phyloP scores from a whole-genome alignment of 495 filamentous ascomycete genomes.

The Entonaema liquescens region DNA sequence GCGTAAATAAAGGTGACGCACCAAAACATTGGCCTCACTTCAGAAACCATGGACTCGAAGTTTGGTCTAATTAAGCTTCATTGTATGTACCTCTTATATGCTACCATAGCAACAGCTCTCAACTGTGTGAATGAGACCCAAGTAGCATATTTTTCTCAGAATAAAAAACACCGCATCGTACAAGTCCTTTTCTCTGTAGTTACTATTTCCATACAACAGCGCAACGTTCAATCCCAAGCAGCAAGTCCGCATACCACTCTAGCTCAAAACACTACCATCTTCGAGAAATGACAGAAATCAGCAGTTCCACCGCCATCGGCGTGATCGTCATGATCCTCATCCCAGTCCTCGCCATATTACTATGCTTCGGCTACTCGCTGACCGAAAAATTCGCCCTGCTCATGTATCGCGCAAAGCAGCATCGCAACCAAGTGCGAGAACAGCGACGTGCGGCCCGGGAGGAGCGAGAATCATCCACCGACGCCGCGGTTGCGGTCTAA shows the following conservation, averaged over 20 bases:
- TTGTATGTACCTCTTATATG: neutral
- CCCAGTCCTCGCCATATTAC: neutral
- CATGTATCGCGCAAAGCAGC: neutral
- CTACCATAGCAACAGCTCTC: neutral
- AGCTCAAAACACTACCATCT: neutral
- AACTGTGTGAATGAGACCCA: neutral
- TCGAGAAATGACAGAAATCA: neutral
- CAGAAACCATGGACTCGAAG: neutral
- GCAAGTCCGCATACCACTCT: neutral
- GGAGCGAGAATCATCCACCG: neutral
- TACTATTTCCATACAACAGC: neutral
- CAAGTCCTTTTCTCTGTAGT: neutral
- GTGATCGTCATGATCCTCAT: conserved; percentile 8
- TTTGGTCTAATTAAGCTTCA: neutral
- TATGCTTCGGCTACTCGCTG: neutral
- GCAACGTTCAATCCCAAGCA: neutral
- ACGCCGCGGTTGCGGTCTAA: neutral
- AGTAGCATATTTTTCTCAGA: neutral
- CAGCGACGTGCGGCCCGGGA: neutral
- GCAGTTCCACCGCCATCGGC: conserved; percentile 17
- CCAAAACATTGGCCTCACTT: neutral
- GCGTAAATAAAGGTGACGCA: neutral
- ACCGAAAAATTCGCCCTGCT: neutral
- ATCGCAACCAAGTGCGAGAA: neutral
- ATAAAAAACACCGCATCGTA: neutral